A percentile compares a stretch with the other conserved stretches of the same genome.
Conservation (phyloP, 345 rosid genomes). For the Salix udensis region DNA sequence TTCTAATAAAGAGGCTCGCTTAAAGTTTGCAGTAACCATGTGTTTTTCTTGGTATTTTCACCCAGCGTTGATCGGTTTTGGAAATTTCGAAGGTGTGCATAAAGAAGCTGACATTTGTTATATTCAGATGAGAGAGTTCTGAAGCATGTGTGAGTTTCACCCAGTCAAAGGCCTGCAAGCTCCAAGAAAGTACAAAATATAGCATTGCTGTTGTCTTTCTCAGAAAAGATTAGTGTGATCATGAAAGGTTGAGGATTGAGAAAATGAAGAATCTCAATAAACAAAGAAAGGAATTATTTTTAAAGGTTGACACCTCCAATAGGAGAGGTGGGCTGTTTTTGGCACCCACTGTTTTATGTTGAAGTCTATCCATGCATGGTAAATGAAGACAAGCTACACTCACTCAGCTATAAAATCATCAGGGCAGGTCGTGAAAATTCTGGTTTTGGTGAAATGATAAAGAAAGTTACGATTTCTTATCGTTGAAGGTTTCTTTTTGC, state of each 20-base stretch:
- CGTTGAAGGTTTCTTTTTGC: background rate
- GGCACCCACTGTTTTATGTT: background rate
- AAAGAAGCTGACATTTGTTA: background rate
- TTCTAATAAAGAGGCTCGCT: background rate
- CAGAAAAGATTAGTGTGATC: background rate
- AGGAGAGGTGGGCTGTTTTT: background rate
- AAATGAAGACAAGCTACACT: background rate
- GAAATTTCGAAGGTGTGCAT: background rate
- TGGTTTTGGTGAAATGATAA: background rate
- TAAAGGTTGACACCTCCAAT: background rate
- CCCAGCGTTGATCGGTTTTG: background rate
- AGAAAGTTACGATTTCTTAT: background rate
- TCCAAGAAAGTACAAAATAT: constrained; percentile 23
- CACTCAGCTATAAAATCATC: background rate
- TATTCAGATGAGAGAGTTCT: background rate
- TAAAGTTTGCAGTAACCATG: background rate
- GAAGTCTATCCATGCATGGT: background rate
- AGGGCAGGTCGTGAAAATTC: background rate
- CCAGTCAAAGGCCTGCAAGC: constrained; percentile 27
- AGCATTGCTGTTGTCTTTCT: constrained; percentile 19
- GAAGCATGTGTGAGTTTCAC: background rate
- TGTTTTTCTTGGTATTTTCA: background rate
- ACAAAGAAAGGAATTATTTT: background rate
- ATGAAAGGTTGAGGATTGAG: background rate
- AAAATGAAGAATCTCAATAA: background rate